These are phyloP conservation scores for Apodospora peruviana DNA, from an alignment of 495 filamentous ascomycete species.

Conservation along the genomic window DNA sequence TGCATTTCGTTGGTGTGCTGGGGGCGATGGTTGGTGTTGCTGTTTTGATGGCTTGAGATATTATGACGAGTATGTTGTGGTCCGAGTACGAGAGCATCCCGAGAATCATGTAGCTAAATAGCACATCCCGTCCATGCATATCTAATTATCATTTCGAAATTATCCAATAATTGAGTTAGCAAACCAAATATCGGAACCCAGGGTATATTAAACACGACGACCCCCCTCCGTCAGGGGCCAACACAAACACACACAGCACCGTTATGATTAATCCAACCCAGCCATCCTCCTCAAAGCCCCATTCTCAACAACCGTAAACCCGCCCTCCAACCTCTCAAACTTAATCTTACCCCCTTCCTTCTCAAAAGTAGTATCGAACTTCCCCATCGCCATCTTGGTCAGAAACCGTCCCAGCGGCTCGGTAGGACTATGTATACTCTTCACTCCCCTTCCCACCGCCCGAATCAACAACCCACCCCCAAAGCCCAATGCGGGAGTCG, in stretches of 20 bases:
- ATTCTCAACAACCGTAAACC: slow-evolving; percentile 43
- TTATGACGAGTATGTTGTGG: too few species aligned
- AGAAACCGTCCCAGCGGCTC: slow-evolving; percentile 32
- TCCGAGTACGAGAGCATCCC: too few species aligned
- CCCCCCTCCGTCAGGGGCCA: too few species aligned
- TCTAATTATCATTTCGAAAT: too few species aligned
- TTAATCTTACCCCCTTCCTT: slow-evolving; percentile 40
- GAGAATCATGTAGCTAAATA: too few species aligned
- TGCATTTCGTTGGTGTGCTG: neutral
- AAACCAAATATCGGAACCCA: too few species aligned
- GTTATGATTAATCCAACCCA: slow-evolving; percentile 27
- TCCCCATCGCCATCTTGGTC: slow-evolving; percentile 56
- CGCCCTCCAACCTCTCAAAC: slow-evolving; percentile 33
- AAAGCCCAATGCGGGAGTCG: slow-evolving; percentile 1
- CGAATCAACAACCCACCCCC: slow-evolving; percentile 5
- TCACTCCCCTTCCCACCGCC: slow-evolving; percentile 11
- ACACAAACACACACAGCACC: too few species aligned
- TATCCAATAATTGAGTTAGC: too few species aligned
- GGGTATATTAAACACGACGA: too few species aligned
- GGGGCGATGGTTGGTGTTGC: neutral
- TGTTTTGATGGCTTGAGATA: neutral
- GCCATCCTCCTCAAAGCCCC: slow-evolving; percentile 40
- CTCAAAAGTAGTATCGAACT: slow-evolving; percentile 34
- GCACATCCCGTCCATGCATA: too few species aligned
- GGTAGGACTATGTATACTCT: slow-evolving; percentile 30